Evolutionary conservation across 129 eudicot genomes (phyloP), one percentile per base, ranked within the genome.

Genomic region (Smallanthus sonchifolius): DNA sequence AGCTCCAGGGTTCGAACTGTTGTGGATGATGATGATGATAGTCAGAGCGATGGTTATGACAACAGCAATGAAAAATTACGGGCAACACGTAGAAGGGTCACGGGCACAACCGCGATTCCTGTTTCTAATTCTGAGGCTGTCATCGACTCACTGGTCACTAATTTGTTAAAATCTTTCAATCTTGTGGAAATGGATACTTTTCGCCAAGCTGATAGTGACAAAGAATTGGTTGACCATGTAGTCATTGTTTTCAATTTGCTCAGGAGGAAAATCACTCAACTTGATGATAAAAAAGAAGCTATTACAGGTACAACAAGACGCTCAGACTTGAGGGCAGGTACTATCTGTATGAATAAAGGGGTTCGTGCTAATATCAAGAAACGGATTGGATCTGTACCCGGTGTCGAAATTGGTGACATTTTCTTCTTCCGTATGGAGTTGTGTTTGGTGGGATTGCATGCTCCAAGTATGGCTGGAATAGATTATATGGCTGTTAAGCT

Each of bases 401-500:
- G 99, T 17, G 82, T 91, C 30, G 90, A 84, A n/a, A 76, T 95
- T 47, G 99, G 99, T 11, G 99, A 95, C 75, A 86, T 95, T 78
- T 95, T 95, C 85, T 91, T 88, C 75, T 95, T 88, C 17, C 81
- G 99, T 62, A 83, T 91, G 87, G 99, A 95, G 76, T 32, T 95
- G 60, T 95, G 97, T 75, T 48, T 87, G 32, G 90, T 79, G 48
- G 99, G 99, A 37, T 19, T 95, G 74, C 99, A 95, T 77, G 85
- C 94, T 19, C 99, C 90, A 57, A 78, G 86, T 67, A 89, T 88
- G 92, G 96, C 97, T 11, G 99, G 99, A 32, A 95, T 95, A 55
- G 99, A 95, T 87, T 95, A 95, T 64, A 70, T 95, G 84, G 77
- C 84, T 47, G 84, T 86, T 30, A 95, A 72, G 78, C 17, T 84